Evolutionary conservation across 106 monocot genomes (phyloP), one percentile per base, ranked within the genome.

Genomic region (Hemerocallis citrina): DNA sequence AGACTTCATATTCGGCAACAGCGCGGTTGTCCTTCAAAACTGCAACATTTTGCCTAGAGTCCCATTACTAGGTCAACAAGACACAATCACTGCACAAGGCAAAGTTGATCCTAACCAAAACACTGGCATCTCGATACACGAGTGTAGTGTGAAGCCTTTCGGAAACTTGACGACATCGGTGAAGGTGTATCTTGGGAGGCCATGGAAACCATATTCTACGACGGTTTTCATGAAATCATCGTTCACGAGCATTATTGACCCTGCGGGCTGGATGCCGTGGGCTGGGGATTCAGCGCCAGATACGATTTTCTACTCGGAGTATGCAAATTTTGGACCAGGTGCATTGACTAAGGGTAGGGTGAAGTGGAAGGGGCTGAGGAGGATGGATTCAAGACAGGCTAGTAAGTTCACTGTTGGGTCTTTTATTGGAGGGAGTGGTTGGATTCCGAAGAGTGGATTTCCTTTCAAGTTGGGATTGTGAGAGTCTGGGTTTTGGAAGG

Each of bases 1-100:
- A 6, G 75, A 76, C 64, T 69, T 76, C 70, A 61, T 76, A 34
- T 76, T 76, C 22, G 75, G 75, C 30, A 41, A 76, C 38, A 65
- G 47, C 4, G 46, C 65, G 3, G 51, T 36, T 1, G 48, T 71
- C 30, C 34, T 76, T 27, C 76, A 76, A 24, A 65, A 34, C 46
- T 62, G 67, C 72, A 56, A 40, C 68, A 62, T 75, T 34, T 22
- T 19, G 7, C 43, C 52, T 1, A 33, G 68, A 29, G 22, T 34
- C 20, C 52, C 62, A 1, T 22, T 54, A 25, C 2, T 7, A 19
- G 19, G 50, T 4, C 63, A 72, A 8, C 25, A 28, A 12, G 62
- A 75, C 61, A 67, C 66, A 1, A 62, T 72, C 14, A 77, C 71
- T 0, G 72, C 77, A 5, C 77, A 77, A 19, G 66, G 65, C 2